phyloP scores from a whole-genome alignment of 1,284 basidiomycete genomes.

The Melanopsichium pennsylvanicum region DNA sequence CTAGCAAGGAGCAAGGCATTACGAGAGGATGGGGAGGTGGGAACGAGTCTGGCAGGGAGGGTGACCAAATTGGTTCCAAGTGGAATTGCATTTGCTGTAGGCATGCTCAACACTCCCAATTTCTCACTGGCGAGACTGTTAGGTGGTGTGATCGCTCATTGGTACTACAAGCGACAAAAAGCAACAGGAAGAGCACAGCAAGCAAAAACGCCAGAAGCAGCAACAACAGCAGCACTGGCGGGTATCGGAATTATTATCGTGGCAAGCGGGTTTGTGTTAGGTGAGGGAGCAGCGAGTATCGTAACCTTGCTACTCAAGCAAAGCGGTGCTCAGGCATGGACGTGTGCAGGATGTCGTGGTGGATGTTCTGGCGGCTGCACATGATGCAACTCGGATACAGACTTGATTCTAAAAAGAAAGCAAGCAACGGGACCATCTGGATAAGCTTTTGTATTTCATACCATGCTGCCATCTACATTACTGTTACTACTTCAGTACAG shows the following conservation, averaged over 20 bases:
- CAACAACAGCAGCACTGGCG: conserved; percentile 18
- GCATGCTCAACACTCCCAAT: conserved; percentile 91
- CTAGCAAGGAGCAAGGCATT: conserved; percentile 67
- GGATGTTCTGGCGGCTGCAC: conserved; percentile 74
- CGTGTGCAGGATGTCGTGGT: conserved; percentile 84
- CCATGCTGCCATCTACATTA: no score
- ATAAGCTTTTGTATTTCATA: no score
- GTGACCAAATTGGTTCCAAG: conserved; percentile 29
- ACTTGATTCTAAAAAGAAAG: no score
- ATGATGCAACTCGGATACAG: no score
- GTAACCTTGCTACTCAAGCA: conserved; percentile 79
- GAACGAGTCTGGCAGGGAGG: conserved; percentile 14
- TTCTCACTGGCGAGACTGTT: conserved; percentile 90
- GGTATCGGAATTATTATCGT: conserved; percentile 84
- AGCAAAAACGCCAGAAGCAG: conserved; percentile 4
- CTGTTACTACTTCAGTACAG: no score
- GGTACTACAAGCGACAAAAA: conserved; percentile 65
- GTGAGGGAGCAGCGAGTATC: conserved; percentile 87
- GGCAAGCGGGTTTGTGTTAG: conserved; percentile 92
- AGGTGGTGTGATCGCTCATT: conserved; percentile 79
- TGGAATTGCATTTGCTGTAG: conserved; percentile 69
- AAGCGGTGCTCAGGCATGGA: conserved; percentile 74
- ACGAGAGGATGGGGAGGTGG: conserved; percentile 8
- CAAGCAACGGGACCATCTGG: no score
- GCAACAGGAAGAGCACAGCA: background rate